phyloP scores from a whole-genome alignment of 192 early-diverging fungal species.

The Funneliformis geosporum region DNA sequence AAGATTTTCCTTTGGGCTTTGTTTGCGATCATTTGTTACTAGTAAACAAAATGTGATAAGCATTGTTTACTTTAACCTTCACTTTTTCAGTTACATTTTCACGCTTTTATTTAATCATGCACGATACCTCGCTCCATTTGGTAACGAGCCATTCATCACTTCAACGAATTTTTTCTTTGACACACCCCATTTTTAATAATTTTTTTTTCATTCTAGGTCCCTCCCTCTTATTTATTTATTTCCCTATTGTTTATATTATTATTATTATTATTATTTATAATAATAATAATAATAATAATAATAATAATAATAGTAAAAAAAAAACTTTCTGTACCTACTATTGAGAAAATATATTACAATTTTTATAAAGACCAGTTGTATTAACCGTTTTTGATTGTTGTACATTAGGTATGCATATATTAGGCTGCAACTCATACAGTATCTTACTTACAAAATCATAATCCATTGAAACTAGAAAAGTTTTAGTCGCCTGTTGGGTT shows the following conservation, averaged over 20 bases:
- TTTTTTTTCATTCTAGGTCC: background rate
- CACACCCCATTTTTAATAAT: background rate
- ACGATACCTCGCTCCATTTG: background rate
- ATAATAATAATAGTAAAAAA: too few relatives aligned
- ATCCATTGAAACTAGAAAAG: background rate
- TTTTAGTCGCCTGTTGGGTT: background rate
- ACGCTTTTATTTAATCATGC: background rate
- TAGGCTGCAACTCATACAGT: background rate
- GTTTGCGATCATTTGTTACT: background rate
- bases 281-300: too few relatives aligned
- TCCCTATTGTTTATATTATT: too few relatives aligned
- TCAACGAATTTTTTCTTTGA: background rate
- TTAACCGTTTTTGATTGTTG: background rate
- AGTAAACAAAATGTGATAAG: background rate
- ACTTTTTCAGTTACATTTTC: background rate
- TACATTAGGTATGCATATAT: too few relatives aligned
- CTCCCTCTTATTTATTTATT: background rate
- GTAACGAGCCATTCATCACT: background rate
- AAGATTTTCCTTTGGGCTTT: background rate
- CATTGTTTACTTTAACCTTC: background rate
- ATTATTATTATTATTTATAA: too few relatives aligned
- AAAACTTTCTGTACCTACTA: background rate
- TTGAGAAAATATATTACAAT: background rate
- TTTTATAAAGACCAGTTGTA: background rate
- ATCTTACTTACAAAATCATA: too few relatives aligned